Evolutionary conservation across 2,329 filamentous ascomycete genomes (phyloP).

Genomic region (Drechslerella coelobrocha): DNA sequence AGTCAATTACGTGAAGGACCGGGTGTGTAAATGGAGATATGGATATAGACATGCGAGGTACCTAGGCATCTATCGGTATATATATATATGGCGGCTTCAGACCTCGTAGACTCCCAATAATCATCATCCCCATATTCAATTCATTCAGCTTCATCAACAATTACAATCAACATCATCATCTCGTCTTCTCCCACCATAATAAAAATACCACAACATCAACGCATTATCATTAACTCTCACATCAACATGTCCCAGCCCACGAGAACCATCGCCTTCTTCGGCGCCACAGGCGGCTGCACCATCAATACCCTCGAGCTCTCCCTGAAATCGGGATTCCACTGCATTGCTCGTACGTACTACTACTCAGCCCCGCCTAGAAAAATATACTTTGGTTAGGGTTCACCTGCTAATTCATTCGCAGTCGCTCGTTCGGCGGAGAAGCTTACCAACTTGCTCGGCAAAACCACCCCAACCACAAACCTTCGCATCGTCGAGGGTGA

Average conservation of each 20-base stretch:
- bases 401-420: slow-evolving; percentile 4
- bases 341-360: slow-evolving; percentile 57
- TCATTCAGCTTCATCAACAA: too few relatives aligned
- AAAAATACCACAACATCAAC: slow-evolving; percentile 2
- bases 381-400: too few relatives aligned
- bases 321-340: slow-evolving; percentile 61
- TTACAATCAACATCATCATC: too few relatives aligned
- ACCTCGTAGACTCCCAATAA: too few relatives aligned
- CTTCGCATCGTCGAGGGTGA: slow-evolving; percentile 63
- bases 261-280: slow-evolving; percentile 64
- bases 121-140: too few relatives aligned
- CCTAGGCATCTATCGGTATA: background rate
- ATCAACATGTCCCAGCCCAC: slow-evolving; percentile 42
- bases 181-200: background rate
- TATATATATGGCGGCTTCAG: background rate
- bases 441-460: slow-evolving; percentile 22
- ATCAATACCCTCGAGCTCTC: slow-evolving; percentile 61
- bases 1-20: too few relatives aligned
- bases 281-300: slow-evolving; percentile 64
- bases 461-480: slow-evolving; percentile 57
- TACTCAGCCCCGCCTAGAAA: background rate
- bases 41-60: too few relatives aligned
- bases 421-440: slow-evolving; percentile 41
- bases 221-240: background rate
- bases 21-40: too few relatives aligned